phyloP scores from a whole-genome alignment of 495 filamentous ascomycete genomes.

The Hyphodiscus hymeniophilus region DNA sequence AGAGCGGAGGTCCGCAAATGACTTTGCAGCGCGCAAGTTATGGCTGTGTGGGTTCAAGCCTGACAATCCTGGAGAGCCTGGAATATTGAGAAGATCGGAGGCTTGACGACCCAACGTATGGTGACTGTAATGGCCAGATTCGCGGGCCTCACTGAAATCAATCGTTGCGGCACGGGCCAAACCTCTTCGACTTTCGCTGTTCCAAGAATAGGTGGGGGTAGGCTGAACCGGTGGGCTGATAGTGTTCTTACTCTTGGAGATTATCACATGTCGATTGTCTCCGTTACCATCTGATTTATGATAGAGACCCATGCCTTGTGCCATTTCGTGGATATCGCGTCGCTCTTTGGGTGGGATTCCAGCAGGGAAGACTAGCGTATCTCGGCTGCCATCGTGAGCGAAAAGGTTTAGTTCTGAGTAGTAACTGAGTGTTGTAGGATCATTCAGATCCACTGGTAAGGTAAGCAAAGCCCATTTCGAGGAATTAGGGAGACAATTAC shows the following conservation, averaged over 20 bases:
- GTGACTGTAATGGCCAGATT: constrained; percentile 54
- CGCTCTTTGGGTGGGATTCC: constrained; percentile 75
- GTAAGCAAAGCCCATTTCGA: constrained; percentile 21
- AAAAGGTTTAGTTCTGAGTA: constrained; percentile 87
- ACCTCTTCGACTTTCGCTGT: constrained; percentile 68
- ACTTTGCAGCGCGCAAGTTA: constrained; percentile 92
- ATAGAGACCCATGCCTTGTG: constrained; percentile 87
- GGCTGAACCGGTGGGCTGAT: constrained; percentile 50
- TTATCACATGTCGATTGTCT: constrained; percentile 79
- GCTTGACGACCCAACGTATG: constrained; percentile 68
- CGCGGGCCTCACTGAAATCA: constrained; percentile 88
- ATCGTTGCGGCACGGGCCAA: constrained; percentile 95
- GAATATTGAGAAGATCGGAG: constrained; percentile 69
- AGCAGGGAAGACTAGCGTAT: constrained; percentile 74
- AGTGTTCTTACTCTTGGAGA: constrained; percentile 59
- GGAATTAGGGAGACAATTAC: neutral
- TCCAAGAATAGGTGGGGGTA: constrained; percentile 47
- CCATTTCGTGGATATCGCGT: constrained; percentile 83
- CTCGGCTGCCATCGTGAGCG: constrained; percentile 66
- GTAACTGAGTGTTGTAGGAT: constrained; percentile 76
- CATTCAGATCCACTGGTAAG: constrained; percentile 74
- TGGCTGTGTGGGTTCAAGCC: constrained; percentile 41
- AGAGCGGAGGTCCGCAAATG: constrained; percentile 89
- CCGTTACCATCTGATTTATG: constrained; percentile 83
- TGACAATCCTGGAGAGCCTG: constrained; percentile 61